phyloP scores from a whole-genome alignment of 2,329 filamentous ascomycete genomes.

The Didymella pinodella region DNA sequence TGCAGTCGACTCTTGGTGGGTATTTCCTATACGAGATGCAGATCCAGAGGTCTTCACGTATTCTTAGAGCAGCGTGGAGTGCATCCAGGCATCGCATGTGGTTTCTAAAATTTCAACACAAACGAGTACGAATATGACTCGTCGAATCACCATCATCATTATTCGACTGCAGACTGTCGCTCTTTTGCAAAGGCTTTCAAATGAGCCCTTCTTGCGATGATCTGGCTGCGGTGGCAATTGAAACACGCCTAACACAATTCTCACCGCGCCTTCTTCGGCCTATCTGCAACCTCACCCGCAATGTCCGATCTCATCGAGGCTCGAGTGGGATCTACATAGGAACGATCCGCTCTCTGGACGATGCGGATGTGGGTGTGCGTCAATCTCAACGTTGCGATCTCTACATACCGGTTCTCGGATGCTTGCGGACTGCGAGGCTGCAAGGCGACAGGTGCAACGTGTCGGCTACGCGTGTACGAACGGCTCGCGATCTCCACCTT shows the following conservation, averaged over 20 bases:
- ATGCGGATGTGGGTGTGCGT: too few relatives aligned
- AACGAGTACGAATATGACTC: background rate
- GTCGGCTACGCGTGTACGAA: conserved; percentile 7
- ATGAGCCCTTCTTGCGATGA: background rate
- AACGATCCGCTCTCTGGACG: background rate
- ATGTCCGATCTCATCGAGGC: background rate
- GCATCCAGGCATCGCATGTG: background rate
- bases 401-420: background rate
- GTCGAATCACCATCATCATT: background rate
- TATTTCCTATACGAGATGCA: conserved; percentile 2
- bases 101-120: too few relatives aligned
- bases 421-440: conserved; percentile 3
- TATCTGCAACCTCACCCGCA: background rate
- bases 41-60: background rate
- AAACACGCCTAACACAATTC: conserved; percentile 7
- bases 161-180: background rate
- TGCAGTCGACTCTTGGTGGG: conserved; percentile 4
- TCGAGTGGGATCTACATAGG: background rate
- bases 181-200: background rate
- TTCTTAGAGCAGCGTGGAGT: conserved; percentile 7
- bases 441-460: conserved; percentile 2
- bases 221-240: conserved; percentile 11
- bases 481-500: conserved; percentile 7
- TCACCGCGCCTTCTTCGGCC: background rate
- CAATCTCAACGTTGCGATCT: background rate